Percentiles rank a stretch among this genome's conserved stretches.
Evolutionary conservation across 2,329 filamentous ascomycete genomes (phyloP).

Genomic region (Calonectria hongkongensis): DNA sequence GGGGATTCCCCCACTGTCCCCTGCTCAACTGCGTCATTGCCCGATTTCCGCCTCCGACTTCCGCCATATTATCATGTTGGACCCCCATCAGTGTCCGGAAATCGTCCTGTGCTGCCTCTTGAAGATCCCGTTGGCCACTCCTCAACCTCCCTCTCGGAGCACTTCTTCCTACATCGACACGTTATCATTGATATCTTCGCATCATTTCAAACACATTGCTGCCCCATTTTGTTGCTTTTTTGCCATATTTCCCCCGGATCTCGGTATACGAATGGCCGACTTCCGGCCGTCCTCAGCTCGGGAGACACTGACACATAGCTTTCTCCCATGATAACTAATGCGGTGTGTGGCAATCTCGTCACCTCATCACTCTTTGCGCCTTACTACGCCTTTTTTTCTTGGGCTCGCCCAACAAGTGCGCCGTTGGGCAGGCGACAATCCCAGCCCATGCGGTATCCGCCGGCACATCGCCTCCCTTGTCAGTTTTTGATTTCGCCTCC

Average conservation of each 20-base stretch:
- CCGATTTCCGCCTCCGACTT: conserved; percentile 53
- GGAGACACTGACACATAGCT: conserved; percentile 24
- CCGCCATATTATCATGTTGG: conserved; percentile 51
- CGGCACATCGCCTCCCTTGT: conserved; percentile 28
- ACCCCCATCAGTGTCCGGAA: conserved; percentile 6
- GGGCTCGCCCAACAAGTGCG: background rate
- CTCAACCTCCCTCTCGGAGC: background rate
- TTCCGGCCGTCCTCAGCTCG: conserved; percentile 33
- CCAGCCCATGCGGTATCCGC: conserved; percentile 23
- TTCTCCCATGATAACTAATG: conserved; percentile 39
- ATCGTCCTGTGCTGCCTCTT: background rate
- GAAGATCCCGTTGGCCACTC: background rate
- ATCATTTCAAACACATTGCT: background rate
- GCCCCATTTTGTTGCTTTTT: background rate
- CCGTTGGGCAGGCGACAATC: conserved; percentile 28
- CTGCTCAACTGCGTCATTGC: conserved; percentile 49
- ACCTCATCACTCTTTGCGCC: conserved; percentile 28
- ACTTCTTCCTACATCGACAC: background rate
- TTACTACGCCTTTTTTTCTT: conserved; percentile 3
- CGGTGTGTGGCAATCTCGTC: conserved; percentile 28
- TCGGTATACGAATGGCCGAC: conserved; percentile 42
- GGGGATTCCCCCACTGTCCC: conserved; percentile 23
- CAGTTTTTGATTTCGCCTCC: conserved; percentile 39
- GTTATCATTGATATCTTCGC: background rate
- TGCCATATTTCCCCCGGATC: conserved; percentile 25